phyloP scores from a whole-genome alignment of 495 filamentous ascomycete genomes.

The Recurvomyces mirabilis region DNA sequence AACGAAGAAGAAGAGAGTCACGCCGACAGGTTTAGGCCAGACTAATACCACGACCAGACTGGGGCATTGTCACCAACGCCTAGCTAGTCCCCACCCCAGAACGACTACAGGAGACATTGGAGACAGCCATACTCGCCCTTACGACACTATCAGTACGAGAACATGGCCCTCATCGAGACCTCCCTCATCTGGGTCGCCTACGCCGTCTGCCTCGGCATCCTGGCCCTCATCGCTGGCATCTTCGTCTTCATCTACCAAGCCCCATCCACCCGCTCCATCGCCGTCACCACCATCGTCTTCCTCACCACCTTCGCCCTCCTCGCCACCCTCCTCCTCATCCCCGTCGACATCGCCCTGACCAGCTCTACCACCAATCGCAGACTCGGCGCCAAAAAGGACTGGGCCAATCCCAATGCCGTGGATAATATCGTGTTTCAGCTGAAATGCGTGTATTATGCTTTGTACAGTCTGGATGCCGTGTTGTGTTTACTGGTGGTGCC shows the following conservation, averaged over 20 bases:
- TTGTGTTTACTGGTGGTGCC: constrained; percentile 85
- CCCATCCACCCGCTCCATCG: constrained; percentile 68
- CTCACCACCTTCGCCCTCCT: constrained; percentile 76
- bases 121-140: too few relatives aligned
- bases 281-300: constrained; percentile 72
- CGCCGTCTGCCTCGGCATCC: constrained; percentile 61
- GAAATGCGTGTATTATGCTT: constrained; percentile 79
- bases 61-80: too few relatives aligned
- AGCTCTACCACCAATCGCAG: constrained; percentile 71
- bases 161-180: constrained; percentile 55
- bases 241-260: constrained; percentile 83
- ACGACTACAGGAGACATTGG: too few relatives aligned
- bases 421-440: constrained; percentile 65
- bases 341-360: constrained; percentile 89
- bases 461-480: constrained; percentile 85
- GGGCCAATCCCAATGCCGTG: constrained; percentile 73
- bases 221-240: constrained; percentile 59
- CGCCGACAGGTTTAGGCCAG: too few relatives aligned
- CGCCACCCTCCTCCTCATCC: constrained; percentile 82
- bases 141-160: too few relatives aligned
- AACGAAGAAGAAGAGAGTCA: too few relatives aligned
- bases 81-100: too few relatives aligned
- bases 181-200: constrained; percentile 90
- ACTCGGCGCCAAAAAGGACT: constrained; percentile 78
- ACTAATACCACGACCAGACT: too few relatives aligned